Conservation (phyloP, 2,329 filamentous ascomycete genomes). For the Colletotrichum tropicale region DNA sequence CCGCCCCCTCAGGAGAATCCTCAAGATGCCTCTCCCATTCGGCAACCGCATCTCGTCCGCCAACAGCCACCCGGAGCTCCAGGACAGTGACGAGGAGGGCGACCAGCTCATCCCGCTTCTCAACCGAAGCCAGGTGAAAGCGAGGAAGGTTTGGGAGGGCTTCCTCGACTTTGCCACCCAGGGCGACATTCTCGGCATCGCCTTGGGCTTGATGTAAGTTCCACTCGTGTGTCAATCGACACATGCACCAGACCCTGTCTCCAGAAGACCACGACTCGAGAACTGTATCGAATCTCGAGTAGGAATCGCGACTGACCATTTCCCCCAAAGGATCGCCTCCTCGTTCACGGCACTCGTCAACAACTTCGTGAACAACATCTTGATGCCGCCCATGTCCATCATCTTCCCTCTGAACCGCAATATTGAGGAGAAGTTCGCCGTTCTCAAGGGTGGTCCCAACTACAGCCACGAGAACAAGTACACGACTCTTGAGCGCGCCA, state of each 20-base stretch:
- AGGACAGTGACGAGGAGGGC: conserved; percentile 32
- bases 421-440: conserved; percentile 76
- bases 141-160: conserved; percentile 60
- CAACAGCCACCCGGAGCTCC: conserved; percentile 31
- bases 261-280: neutral
- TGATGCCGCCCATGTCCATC: conserved; percentile 72
- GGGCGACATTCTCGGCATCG: conserved; percentile 78
- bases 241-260: neutral
- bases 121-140: conserved; percentile 48
- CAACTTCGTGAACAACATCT: conserved; percentile 72
- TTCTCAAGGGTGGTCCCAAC: conserved; percentile 62
- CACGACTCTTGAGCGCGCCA: conserved; percentile 72
- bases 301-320: conserved; percentile 2
- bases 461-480: conserved; percentile 61
- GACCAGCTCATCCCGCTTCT: conserved; percentile 44
- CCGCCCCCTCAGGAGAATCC: neutral
- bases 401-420: conserved; percentile 73
- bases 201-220: conserved; percentile 73
- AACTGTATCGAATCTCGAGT: neutral
- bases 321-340: conserved; percentile 61
- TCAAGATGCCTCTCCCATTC: conserved; percentile 8
- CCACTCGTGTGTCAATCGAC: neutral
- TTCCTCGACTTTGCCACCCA: conserved; percentile 77
- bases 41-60: conserved; percentile 4
- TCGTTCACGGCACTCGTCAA: conserved; percentile 75